phyloP scores from a whole-genome alignment of 2,329 filamentous ascomycete genomes.

The Fusarium sp. region DNA sequence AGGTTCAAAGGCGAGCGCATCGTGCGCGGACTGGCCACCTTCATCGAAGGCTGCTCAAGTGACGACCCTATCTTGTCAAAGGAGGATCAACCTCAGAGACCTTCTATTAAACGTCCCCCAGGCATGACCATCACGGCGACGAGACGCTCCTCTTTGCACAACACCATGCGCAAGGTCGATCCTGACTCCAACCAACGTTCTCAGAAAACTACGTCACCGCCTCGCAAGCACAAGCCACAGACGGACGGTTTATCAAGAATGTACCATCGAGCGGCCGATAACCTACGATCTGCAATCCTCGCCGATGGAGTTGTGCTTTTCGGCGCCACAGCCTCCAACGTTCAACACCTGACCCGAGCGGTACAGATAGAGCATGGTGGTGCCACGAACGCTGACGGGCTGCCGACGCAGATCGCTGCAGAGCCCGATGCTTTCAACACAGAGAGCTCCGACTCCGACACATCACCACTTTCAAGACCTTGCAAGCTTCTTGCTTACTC shows the following conservation, averaged over 20 bases:
- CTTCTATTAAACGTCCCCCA: slow-evolving; percentile 29
- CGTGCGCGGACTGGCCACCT: slow-evolving; percentile 63
- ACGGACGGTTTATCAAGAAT: slow-evolving; percentile 39
- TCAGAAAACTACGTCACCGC: background rate
- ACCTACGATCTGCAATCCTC: slow-evolving; percentile 45
- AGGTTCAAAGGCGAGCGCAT: slow-evolving; percentile 64
- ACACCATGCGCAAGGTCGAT: slow-evolving; percentile 13
- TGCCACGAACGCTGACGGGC: slow-evolving; percentile 33
- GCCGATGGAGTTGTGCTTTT: slow-evolving; percentile 48
- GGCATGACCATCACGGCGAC: slow-evolving; percentile 29
- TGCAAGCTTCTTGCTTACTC: slow-evolving; percentile 46
- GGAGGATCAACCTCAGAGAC: background rate
- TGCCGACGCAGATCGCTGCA: slow-evolving; percentile 1
- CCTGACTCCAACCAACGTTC: background rate
- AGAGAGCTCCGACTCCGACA: slow-evolving; percentile 47
- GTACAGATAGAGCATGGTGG: background rate
- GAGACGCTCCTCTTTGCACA: slow-evolving; percentile 21
- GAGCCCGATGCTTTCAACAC: slow-evolving; percentile 38
- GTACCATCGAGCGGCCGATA: slow-evolving; percentile 44
- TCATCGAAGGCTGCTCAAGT: slow-evolving; percentile 61
- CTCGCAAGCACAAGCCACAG: slow-evolving; percentile 12
- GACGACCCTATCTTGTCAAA: slow-evolving; percentile 26
- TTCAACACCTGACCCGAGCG: slow-evolving; percentile 13
- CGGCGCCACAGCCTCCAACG: slow-evolving; percentile 41
- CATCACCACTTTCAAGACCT: slow-evolving; percentile 41